phyloP scores from a whole-genome alignment of 1,139 yeast genomes.

The Candida gigantensis region DNA sequence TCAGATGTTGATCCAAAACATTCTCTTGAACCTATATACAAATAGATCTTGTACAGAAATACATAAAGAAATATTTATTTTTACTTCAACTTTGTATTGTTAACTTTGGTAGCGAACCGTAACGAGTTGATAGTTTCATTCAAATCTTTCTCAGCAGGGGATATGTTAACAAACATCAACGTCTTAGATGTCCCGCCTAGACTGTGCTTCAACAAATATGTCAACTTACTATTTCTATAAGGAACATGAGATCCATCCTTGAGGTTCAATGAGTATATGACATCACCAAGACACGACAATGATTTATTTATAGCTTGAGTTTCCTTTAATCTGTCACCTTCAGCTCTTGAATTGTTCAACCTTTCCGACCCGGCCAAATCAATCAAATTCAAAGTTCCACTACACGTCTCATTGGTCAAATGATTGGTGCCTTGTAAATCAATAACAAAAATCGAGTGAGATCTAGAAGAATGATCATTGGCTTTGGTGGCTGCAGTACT shows the following conservation, averaged over 20 bases:
- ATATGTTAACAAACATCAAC: conserved; percentile 88
- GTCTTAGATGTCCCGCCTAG: conserved; percentile 87
- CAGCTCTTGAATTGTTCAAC: conserved; percentile 69
- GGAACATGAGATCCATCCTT: conserved; percentile 45
- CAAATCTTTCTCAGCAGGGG: conserved; percentile 64
- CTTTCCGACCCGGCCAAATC: conserved; percentile 93
- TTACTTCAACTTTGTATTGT: conserved; percentile 42
- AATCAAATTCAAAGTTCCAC: conserved; percentile 71
- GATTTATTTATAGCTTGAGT: conserved; percentile 91
- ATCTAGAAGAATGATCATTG: conserved; percentile 74
- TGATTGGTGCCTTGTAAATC: conserved; percentile 56
- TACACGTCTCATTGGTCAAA: conserved; percentile 42
- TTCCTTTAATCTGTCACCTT: conserved; percentile 80
- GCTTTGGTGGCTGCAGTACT: conserved; percentile 82
- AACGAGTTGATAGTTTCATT: conserved; percentile 82
- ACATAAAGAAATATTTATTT: conserved; percentile 2
- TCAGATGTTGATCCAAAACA: conserved; percentile 8
- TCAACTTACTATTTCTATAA: conserved; percentile 61
- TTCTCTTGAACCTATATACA: conserved; percentile 5
- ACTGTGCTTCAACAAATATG: conserved; percentile 82
- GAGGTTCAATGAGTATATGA: conserved; percentile 68
- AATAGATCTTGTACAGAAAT: conserved; percentile 1
- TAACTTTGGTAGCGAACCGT: conserved; percentile 86
- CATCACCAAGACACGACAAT: conserved; percentile 87
- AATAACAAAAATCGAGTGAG: conserved; percentile 72